Conservation (phyloP, 768 basidiomycete genomes). For the Glaciozyma antarctica region DNA sequence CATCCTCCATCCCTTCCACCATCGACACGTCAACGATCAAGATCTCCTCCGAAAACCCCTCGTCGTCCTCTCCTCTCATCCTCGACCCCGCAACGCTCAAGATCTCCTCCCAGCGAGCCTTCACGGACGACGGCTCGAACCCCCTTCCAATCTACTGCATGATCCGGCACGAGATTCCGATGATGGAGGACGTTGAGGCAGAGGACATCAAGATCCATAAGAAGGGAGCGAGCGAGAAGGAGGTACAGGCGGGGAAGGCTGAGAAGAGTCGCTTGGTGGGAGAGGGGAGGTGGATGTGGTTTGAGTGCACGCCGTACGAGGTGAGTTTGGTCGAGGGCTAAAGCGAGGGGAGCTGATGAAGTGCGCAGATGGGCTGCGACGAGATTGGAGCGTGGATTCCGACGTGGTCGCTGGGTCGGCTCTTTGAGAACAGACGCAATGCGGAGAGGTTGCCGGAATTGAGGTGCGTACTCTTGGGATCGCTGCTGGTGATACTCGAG, state of each 20-base stretch:
- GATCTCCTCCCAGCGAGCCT: constrained; percentile 31
- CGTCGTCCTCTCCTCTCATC: constrained; percentile 4
- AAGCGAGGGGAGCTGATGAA: constrained; percentile 30
- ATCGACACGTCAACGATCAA: constrained; percentile 34
- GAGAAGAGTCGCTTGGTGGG: constrained; percentile 2
- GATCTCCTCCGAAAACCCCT: constrained; percentile 33
- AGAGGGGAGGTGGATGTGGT: constrained; percentile 36
- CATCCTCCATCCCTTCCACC: constrained; percentile 16
- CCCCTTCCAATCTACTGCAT: constrained; percentile 39
- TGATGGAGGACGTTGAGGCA: constrained; percentile 15
- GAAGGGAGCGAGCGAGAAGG: constrained; percentile 17
- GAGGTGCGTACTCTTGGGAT: no score
- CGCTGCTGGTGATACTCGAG: no score
- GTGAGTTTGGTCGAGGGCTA: constrained; percentile 18
- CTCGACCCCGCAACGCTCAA: constrained; percentile 34
- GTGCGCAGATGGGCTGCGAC: constrained; percentile 11
- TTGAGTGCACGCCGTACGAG: constrained; percentile 38
- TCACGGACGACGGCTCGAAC: constrained; percentile 30
- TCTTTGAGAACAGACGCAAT: constrained; percentile 35
- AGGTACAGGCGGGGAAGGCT: constrained; percentile 13
- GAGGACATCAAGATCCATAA: constrained; percentile 12
- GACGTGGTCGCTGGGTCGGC: constrained; percentile 37
- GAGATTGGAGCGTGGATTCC: constrained; percentile 37
- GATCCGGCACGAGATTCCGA: constrained; percentile 34
- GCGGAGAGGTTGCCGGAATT: constrained; percentile 36